Base-by-base conservation (phyloP, 179 eudicot species). In the Sideroxylon spinosum region DNA sequence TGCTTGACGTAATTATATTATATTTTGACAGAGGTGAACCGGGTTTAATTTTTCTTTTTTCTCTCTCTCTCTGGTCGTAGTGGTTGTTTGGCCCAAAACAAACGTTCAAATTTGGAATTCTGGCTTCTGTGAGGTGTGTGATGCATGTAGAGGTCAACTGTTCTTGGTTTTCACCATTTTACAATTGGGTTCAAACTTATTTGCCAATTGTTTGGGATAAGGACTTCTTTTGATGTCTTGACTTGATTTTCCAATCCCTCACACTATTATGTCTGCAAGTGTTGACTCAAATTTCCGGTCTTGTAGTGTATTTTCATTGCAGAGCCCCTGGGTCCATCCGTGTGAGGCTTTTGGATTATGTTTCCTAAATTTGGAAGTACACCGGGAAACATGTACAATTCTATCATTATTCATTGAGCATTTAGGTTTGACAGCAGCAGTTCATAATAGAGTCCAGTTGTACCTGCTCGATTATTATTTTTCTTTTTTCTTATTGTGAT, bases 141-240 rank as follows among this genome's bases (percentile, higher is more conserved):
- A 23, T 64, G 71, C 48, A 26, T 75, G 48, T 64, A 64, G 78
- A 26, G 70, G 20, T 64, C 22, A 49, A 14, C 25, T 49, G 9
- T 49, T 10, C 32, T 71, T 49, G 5, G 50, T 65, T 19, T 37
- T 37, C 44, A 37, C 1, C 23, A 25, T 50, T 64, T 76, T 60
- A 63, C 22, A 17, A 23, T 26, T 25, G 37, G 57, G 59, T 64
- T 61, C 60, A 2, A 14, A 63, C 44, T 37, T 37, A 37, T 37
- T 76, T 76, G 28, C 50, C 61, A 50, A 65, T 29, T 16, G 72
- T 65, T n/a, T 19, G 64, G 6, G 44, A 37, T 37, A 37, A 68
- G 52, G 71, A 19, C 64, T 66, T n/a, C 52, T 32, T 74, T 57
- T 74, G 52, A n/a, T 46, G 28, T 37, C n/a, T 28, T 74, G 66